Conservation (phyloP, 2,329 filamentous ascomycete species). For the Trichoderma sp. region DNA sequence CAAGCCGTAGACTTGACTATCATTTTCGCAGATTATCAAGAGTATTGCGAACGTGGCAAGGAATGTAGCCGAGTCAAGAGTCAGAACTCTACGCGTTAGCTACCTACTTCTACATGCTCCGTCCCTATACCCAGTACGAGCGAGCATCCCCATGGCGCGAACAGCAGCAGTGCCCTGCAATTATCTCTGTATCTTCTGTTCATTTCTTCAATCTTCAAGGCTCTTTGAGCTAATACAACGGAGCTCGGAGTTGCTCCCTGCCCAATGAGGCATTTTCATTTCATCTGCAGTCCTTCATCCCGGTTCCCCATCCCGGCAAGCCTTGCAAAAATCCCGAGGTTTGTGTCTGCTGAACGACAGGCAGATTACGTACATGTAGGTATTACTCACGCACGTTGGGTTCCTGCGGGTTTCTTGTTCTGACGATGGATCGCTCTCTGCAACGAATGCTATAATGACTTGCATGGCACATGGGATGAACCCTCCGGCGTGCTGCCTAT, state of each 20-base stretch:
- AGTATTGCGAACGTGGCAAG: not conserved
- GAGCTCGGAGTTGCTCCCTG: slow-evolving; percentile 2
- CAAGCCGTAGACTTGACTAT: too few relatives aligned
- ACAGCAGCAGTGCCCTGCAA: not conserved
- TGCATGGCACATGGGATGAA: not conserved
- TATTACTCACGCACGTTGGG: too few relatives aligned
- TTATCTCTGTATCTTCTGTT: not conserved
- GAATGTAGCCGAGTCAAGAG: slow-evolving; percentile 7
- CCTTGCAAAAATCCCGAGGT: too few relatives aligned
- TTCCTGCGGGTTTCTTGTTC: not conserved
- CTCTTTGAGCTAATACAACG: slow-evolving; percentile 4
- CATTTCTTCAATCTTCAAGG: not conserved
- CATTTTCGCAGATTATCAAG: too few relatives aligned
- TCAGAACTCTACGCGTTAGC: too few relatives aligned
- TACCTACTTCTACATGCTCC: too few relatives aligned
- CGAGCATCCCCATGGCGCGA: not conserved
- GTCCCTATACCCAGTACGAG: too few relatives aligned
- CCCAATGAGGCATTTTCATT: slow-evolving; percentile 20
- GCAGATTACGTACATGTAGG: not conserved
- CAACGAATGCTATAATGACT: slow-evolving; percentile 15
- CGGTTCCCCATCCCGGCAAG: too few relatives aligned
- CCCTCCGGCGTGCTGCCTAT: too few relatives aligned
- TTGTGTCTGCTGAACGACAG: not conserved
- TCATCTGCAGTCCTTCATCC: not conserved
- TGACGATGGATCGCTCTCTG: slow-evolving; percentile 6